Evolutionary conservation across 352 stramenopile genomes (phyloP).

Genomic region (Phytophthora parvispora): DNA sequence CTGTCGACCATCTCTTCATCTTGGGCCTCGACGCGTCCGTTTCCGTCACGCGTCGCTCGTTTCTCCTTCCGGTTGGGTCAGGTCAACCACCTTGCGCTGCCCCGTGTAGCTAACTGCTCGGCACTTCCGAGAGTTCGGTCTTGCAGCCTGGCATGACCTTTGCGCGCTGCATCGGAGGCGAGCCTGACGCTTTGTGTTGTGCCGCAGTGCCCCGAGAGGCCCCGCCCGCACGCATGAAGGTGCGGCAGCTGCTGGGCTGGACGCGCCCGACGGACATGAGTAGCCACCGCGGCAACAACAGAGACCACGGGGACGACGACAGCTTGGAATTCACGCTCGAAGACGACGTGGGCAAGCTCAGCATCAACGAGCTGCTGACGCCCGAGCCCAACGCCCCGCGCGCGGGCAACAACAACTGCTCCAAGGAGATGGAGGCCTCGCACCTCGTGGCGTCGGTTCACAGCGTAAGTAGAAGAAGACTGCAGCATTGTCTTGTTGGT

Average conservation of each 20-base stretch:
- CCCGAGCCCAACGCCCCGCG: conserved; percentile 10
- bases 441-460: neutral
- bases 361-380: conserved; percentile 6
- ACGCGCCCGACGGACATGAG: conserved; percentile 28
- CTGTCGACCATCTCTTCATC: too few species aligned
- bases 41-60: conserved; percentile 35
- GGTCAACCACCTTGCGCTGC: too few species aligned
- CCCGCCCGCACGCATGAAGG: conserved; percentile 44
- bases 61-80: too few species aligned
- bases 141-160: conserved; percentile 49
- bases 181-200: conserved; percentile 61
- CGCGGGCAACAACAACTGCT: conserved; percentile 30
- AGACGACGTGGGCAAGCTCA: conserved; percentile 19
- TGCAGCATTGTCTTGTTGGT: too few species aligned
- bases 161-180: conserved; percentile 58
- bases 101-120: too few species aligned
- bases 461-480: conserved; percentile 17
- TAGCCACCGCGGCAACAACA: conserved; percentile 34
- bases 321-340: conserved; percentile 3
- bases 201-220: conserved; percentile 42
- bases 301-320: conserved; percentile 18
- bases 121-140: conserved; percentile 29
- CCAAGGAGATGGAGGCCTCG: conserved; percentile 17
- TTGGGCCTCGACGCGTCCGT: conserved; percentile 32
- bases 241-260: conserved; percentile 57